Percentiles rank a stretch among this genome's conserved stretches.
Conservation (phyloP, 78 protist species). For the Anaeramoeba flamelloides region DNA sequence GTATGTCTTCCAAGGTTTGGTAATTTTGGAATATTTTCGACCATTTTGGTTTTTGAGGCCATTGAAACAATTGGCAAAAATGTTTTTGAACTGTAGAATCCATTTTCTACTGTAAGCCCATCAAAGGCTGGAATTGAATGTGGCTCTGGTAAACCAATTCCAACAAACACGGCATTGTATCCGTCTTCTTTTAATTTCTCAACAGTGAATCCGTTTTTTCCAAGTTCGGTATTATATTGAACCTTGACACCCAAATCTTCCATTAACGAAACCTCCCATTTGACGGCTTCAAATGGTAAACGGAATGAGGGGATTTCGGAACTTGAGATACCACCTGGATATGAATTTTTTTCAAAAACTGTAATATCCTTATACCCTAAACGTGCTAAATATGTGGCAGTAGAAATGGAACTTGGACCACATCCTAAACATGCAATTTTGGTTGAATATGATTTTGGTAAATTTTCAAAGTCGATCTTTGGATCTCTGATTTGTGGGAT, state of each 20-base stretch:
- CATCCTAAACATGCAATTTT: conserved; percentile 69
- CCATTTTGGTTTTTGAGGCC: background rate
- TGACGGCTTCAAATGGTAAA: conserved; percentile 62
- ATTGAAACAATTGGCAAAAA: background rate
- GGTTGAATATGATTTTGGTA: conserved; percentile 45
- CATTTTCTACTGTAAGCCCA: conserved; percentile 27
- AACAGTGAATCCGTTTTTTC: conserved; percentile 45
- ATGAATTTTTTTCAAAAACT: conserved; percentile 60
- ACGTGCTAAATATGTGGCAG: conserved; percentile 77
- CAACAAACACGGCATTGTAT: conserved; percentile 63
- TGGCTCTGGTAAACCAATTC: conserved; percentile 64
- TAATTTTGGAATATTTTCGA: background rate
- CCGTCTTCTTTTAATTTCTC: conserved; percentile 43
- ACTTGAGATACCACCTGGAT: conserved; percentile 66
- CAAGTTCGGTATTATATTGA: conserved; percentile 13
- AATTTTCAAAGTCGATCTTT: conserved; percentile 31
- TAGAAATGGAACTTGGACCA: conserved; percentile 82
- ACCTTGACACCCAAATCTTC: conserved; percentile 74
- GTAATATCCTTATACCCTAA: conserved; percentile 68
- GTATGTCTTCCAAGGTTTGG: conserved; percentile 19
- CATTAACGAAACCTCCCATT: conserved; percentile 64
- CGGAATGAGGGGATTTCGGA: conserved; percentile 81
- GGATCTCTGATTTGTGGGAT: conserved; percentile 76
- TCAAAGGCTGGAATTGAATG: conserved; percentile 29
- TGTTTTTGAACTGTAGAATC: conserved; percentile 45